Conservation (phyloP, 176 grass and related monocot genomes). For the Lolium multiflorum region DNA sequence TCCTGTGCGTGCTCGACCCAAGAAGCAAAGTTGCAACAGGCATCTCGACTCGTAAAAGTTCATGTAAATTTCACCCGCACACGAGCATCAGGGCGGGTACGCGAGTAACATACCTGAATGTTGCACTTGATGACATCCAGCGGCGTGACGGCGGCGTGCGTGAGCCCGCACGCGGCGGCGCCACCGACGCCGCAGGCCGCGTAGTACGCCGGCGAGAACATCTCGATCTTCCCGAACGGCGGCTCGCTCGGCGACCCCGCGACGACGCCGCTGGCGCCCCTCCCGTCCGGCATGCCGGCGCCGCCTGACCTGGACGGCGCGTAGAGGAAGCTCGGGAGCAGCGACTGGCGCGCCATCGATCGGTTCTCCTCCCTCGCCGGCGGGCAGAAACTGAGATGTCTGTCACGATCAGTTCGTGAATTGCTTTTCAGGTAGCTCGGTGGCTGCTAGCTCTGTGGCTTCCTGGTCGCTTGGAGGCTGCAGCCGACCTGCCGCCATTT, state of each 20-base stretch:
- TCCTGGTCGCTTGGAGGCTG: conserved; percentile 21
- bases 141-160: conserved; percentile 84
- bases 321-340: conserved; percentile 81
- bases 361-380: not conserved
- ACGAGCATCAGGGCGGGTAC: not conserved
- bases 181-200: conserved; percentile 68
- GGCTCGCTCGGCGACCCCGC: conserved; percentile 68
- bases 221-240: conserved; percentile 73
- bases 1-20: not conserved
- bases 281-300: not conserved
- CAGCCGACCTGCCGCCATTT: not conserved
- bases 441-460: not conserved
- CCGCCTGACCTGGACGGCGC: conserved; percentile 2
- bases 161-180: conserved; percentile 78
- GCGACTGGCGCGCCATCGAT: conserved; percentile 52
- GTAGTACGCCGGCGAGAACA: conserved; percentile 89
- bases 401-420: not conserved
- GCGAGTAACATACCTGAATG: conserved; percentile 55
- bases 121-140: conserved; percentile 96
- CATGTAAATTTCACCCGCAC: too few relatives aligned
- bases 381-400: not conserved
- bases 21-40: not conserved
- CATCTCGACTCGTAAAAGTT: not conserved
- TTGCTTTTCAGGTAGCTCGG: not conserved
- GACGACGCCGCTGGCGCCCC: conserved; percentile 11